A percentile compares a stretch with the other conserved stretches of the same genome.
Evolutionary conservation across 257 asterid genomes (phyloP).

Genomic region (Forsythia suspensa): DNA sequence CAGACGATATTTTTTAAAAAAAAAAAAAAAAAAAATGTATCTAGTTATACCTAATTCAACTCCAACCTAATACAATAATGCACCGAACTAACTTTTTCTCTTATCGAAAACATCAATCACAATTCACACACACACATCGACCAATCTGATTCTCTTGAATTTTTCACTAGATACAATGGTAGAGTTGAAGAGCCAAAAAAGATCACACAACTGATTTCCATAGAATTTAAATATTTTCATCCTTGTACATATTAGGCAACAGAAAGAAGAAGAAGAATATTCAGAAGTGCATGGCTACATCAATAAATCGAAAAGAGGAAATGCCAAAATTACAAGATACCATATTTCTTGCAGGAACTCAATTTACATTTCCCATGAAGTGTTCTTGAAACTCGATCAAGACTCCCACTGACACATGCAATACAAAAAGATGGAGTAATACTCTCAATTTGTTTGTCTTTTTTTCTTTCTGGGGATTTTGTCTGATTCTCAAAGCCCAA

Average conservation of each 20-base stretch:
- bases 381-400: neutral
- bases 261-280: neutral
- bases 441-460: constrained; percentile 5
- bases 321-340: neutral
- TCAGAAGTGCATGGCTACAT: neutral
- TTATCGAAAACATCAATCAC: too few species aligned
- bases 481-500: constrained; percentile 7
- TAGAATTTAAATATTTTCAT: too few species aligned
- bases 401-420: neutral
- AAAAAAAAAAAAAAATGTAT: too few species aligned
- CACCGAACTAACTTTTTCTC: too few species aligned
- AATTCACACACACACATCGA: too few species aligned
- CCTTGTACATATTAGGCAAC: neutral
- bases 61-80: too few species aligned
- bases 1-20: too few species aligned
- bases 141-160: too few species aligned
- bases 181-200: too few species aligned
- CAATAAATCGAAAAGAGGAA: neutral
- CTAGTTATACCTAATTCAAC: too few species aligned
- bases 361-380: neutral
- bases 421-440: neutral
- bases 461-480: constrained; percentile 30
- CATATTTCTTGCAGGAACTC: neutral
- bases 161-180: too few species aligned
- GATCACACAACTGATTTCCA: too few species aligned